phyloP scores from a whole-genome alignment of 2,329 filamentous ascomycete species.

The Penicillium sp. region DNA sequence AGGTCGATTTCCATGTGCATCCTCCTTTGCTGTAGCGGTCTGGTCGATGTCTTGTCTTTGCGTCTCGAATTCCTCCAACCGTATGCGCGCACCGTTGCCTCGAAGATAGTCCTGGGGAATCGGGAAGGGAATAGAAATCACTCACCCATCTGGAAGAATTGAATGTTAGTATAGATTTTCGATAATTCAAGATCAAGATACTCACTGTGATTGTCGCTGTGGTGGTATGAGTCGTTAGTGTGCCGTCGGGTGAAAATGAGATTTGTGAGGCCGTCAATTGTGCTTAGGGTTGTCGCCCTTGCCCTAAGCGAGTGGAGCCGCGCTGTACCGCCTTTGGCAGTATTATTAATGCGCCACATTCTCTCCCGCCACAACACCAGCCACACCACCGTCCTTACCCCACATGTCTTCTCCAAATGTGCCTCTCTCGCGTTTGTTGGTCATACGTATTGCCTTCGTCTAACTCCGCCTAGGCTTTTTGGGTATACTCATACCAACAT shows the following conservation, averaged over 20 bases:
- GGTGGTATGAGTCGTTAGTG: constrained; percentile 45
- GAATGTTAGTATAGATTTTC: constrained; percentile 30
- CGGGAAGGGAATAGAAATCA: constrained; percentile 33
- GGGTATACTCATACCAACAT: neutral
- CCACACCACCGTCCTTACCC: neutral
- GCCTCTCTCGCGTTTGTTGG: constrained; percentile 2
- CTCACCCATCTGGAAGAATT: constrained; percentile 63
- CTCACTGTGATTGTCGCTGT: constrained; percentile 58
- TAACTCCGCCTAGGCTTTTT: neutral
- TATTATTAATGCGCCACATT: neutral
- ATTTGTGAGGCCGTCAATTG: constrained; percentile 41
- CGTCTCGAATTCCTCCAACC: constrained; percentile 24
- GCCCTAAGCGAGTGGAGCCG: constrained; percentile 42
- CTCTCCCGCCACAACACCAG: neutral
- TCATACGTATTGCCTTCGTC: neutral
- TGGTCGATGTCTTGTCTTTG: constrained; percentile 12
- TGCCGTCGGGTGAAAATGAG: constrained; percentile 40
- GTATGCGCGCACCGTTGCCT: constrained; percentile 35
- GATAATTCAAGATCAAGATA: constrained; percentile 19
- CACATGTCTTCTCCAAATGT: constrained; percentile 14
- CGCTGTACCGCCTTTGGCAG: constrained; percentile 32
- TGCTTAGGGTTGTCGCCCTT: constrained; percentile 49
- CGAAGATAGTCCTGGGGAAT: constrained; percentile 28
- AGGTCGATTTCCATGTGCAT: neutral
- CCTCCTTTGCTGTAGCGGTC: constrained; percentile 2